These are phyloP conservation scores for Penicillium angulare DNA, from an alignment of 495 filamentous ascomycete genomes.

Conservation along the genomic window DNA sequence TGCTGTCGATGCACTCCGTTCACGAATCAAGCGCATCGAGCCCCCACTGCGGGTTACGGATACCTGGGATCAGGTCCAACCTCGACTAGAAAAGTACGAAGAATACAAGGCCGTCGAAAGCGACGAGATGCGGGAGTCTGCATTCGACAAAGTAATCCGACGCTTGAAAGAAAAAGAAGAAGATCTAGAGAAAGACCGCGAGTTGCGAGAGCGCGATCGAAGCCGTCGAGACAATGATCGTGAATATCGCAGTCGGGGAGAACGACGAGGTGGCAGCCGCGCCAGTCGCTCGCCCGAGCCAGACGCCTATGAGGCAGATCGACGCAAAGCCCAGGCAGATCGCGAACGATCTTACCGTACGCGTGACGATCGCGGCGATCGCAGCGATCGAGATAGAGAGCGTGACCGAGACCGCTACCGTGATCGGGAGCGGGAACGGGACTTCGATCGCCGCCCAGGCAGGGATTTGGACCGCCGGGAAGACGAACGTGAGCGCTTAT, in stretches of 20 bases:
- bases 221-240: slow-evolving; percentile 55
- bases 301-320: slow-evolving; percentile 85
- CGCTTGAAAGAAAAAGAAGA: slow-evolving; percentile 90
- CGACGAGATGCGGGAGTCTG: slow-evolving; percentile 76
- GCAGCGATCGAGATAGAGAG: slow-evolving; percentile 43
- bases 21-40: slow-evolving; percentile 84
- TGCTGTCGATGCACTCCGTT: slow-evolving; percentile 80
- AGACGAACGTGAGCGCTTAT: slow-evolving; percentile 80
- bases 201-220: slow-evolving; percentile 57
- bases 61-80: slow-evolving; percentile 81
- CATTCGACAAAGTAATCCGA: slow-evolving; percentile 91
- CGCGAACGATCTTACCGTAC: slow-evolving; percentile 83
- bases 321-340: slow-evolving; percentile 80
- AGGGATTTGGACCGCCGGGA: slow-evolving; percentile 61
- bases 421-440: slow-evolving; percentile 64
- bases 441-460: slow-evolving; percentile 39
- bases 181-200: slow-evolving; percentile 72
- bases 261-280: slow-evolving; percentile 60
- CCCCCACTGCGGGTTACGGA: slow-evolving; percentile 76
- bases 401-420: slow-evolving; percentile 54
- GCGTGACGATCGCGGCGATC: slow-evolving; percentile 56
- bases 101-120: slow-evolving; percentile 80
- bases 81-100: slow-evolving; percentile 71
- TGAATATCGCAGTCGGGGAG: slow-evolving; percentile 49
- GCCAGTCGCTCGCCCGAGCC: slow-evolving; percentile 76